phyloP scores from a whole-genome alignment of 176 grass and related monocot genomes.

The Alloteropsis semialata region DNA sequence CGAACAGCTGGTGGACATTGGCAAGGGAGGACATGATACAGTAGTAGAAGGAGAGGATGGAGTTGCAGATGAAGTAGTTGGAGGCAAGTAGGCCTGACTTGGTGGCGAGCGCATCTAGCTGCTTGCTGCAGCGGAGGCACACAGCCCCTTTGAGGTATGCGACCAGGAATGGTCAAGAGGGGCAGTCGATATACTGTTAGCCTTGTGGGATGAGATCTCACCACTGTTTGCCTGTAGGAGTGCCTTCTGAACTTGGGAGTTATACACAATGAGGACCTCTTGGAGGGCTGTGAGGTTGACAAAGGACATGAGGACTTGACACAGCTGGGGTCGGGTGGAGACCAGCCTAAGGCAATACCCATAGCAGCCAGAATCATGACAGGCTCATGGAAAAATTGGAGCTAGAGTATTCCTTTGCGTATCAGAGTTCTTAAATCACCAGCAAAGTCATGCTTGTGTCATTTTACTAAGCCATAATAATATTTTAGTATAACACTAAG shows the following conservation, averaged over 20 bases:
- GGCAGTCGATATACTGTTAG: no score
- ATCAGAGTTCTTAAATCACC: not conserved
- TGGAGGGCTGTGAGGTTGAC: not conserved
- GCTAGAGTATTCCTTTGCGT: no score
- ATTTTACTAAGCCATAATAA: not conserved
- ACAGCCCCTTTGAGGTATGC: no score
- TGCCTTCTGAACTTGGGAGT: not conserved
- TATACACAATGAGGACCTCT: not conserved
- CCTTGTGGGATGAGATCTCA: not conserved
- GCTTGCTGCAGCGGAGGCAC: no score
- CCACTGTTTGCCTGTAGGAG: not conserved
- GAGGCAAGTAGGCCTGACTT: no score
- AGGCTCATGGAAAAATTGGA: not conserved
- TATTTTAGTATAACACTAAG: not conserved
- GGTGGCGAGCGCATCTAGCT: no score
- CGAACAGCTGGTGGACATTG: no score
- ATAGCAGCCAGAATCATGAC: not conserved
- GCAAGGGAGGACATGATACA: no score
- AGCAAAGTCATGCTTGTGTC: not conserved
- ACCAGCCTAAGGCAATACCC: not conserved
- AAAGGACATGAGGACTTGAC: not conserved
- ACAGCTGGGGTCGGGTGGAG: not conserved
- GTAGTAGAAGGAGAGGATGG: no score
- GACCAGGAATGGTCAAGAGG: no score
- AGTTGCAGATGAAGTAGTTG: no score